Evolutionary conservation across 108 stramenopile genomes (phyloP).

Genomic region (Aurantiochytrium sp.): DNA sequence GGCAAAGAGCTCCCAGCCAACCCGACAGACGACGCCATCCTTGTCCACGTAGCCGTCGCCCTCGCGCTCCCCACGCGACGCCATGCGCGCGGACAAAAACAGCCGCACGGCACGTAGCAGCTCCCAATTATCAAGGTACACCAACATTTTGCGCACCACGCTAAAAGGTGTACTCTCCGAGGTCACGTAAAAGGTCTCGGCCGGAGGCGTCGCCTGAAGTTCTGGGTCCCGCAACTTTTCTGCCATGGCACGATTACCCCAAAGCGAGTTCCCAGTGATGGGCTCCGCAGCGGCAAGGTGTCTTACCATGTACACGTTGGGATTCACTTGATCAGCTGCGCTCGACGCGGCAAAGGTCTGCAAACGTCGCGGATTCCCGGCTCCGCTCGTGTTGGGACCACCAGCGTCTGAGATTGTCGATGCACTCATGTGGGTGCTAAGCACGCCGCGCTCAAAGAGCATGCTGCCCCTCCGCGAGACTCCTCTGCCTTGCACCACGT

Average conservation of each 20-base stretch:
- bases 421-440: background rate
- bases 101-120: background rate
- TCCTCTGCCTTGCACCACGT: background rate
- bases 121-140: background rate
- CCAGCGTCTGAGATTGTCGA: background rate
- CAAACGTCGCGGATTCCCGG: background rate
- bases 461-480: background rate
- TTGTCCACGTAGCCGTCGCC: background rate
- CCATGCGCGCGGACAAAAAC: background rate
- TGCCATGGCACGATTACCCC: background rate
- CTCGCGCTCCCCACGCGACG: background rate
- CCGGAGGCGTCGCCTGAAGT: background rate
- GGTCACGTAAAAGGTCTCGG: background rate
- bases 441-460: background rate
- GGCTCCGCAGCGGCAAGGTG: background rate
- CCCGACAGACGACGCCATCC: background rate
- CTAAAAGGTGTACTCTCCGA: background rate
- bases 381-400: background rate
- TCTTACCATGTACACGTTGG: background rate
- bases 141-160: background rate
- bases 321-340: background rate
- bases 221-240: background rate
- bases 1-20: background rate
- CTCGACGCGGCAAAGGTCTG: background rate
- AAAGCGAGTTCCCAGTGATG: background rate